Evolutionary conservation across 2,329 filamentous ascomycete genomes (phyloP), one percentile per base, ranked within the genome.

Genomic region (Penicillium sclerotiorum): DNA sequence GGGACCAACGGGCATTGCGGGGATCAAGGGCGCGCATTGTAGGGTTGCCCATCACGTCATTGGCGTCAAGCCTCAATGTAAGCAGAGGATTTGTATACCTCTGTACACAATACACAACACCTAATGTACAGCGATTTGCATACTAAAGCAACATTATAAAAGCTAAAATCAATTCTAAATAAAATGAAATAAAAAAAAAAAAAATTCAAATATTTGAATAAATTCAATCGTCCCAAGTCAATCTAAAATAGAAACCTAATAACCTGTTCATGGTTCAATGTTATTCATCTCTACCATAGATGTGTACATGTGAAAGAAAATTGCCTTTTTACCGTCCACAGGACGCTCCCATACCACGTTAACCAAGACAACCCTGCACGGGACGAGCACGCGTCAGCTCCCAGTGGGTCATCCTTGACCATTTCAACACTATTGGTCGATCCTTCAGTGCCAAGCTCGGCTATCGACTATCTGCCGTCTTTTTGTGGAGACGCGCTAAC

Each of bases 391-490:
- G 66, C 66, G 66, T 69, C 64, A 69, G 66, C 65, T 68, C 38
- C 17, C 52, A 51, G 51, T 61, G 62, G 61, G 48, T 2, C 52
- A 6, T 1, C 2, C 18, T 9, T 33, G 12, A 45, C 12, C 20
- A 32, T 37, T 33, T 2, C 17, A 30, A 18, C 44, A 3, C 59
- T 33, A 69, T 67, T 69, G 66, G 66, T 45, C 55, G 42, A 67
- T 66, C 58, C 43, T n/a, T 11, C 12, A 11, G 23, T 58, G 65
- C 66, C 66, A 69, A 69, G 65, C 52, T 65, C 65, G 66, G 66
- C 66, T 69, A 69, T 69, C 66, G 66, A 69, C 64, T 65, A 69
- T 69, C 66, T 69, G 66, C 66, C 66, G 66, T 65, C 56, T 53
- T 53, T 49, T 43, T 32, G 45, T 53, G 53, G 55, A 27, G n/a